Base-by-base conservation (phyloP, 176 grass and related monocot genomes). In the Bromus sterilis region DNA sequence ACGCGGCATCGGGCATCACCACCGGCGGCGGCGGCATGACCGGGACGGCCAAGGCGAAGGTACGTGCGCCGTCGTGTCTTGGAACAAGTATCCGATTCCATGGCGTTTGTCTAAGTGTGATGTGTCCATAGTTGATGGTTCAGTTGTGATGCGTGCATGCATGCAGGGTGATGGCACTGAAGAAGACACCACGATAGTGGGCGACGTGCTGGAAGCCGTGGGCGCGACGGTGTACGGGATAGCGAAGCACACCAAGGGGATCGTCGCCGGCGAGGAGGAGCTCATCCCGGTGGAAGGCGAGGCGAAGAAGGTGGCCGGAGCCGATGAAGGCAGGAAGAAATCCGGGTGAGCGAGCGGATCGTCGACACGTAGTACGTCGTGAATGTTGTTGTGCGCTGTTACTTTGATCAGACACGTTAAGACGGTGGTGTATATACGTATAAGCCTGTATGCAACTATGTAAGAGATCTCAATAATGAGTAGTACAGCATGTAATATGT, bases 201-300 rank as follows among this genome's bases (percentile, higher is more conserved):
- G 86, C 6, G 89, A 89, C 70, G 66, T 91, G 4, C 82, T 82
- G 63, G 88, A 93, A 77, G 88, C 83, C 29, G 78, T 94, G 34
- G 95, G 95, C 46, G 86, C 86, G 49, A 82, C 95, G 0, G 88
- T 94, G 69, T 51, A 82, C 13, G 90, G 88, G 15, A 66, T 94
- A 21, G 88, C 78, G 9, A 31, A 86, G 78, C 87, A 89, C 61
- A 46, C 85, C 26, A 92, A 90, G 75, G 88, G 70, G 10, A 81
- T 98, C 48, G 88, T 98, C 18, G 87, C 87, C 39, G 92, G 85
- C 61, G 85, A 86, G 57, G 91, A 94, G 77, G 70, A 71, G 77
- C 18, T 84, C 66, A 76, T 88, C 36, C 80, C 81, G 0, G 60
- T 66, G 18, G 49, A 23, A 29, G 40, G 62, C 18, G 53, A 24